A percentile compares a stretch with the other conserved stretches of the same genome.
These are phyloP conservation scores for Penicillium mononematosum DNA, from an alignment of 495 filamentous ascomycete species.

Conservation along the genomic window DNA sequence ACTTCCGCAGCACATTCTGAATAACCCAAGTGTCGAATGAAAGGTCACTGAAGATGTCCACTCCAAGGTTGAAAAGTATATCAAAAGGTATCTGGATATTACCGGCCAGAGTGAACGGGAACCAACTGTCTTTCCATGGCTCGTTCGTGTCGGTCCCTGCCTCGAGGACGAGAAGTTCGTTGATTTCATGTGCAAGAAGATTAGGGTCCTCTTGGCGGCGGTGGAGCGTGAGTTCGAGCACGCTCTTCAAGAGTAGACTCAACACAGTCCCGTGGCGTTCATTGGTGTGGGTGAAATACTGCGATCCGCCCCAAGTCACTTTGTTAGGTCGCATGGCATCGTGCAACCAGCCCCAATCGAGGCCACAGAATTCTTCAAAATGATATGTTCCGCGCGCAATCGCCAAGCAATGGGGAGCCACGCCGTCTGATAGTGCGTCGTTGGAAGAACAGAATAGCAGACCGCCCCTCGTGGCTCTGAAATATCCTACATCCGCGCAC, in stretches of 20 bases:
- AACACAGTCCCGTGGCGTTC: constrained; percentile 31
- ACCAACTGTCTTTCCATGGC: constrained; percentile 16
- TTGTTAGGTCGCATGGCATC: constrained; percentile 28
- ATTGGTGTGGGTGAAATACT: constrained; percentile 29
- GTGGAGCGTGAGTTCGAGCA: constrained; percentile 38
- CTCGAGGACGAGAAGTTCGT: constrained; percentile 32
- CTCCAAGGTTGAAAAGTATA: constrained; percentile 35
- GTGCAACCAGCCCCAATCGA: constrained; percentile 39
- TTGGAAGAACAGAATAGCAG: constrained; percentile 1
- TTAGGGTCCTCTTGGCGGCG: constrained; percentile 24
- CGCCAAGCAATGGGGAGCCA: constrained; percentile 17
- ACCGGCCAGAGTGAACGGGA: constrained; percentile 34
- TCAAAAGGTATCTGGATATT: constrained; percentile 40
- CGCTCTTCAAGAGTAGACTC: constrained; percentile 34
- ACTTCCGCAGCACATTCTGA: constrained; percentile 33
- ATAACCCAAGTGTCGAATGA: constrained; percentile 43
- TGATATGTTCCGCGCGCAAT: constrained; percentile 30
- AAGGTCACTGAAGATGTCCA: constrained; percentile 40
- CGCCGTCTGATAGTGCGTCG: neutral
- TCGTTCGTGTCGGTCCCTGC: constrained; percentile 9
- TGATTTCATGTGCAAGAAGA: constrained; percentile 34
- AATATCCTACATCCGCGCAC: neutral
- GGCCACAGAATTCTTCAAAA: constrained; percentile 28
- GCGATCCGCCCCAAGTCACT: neutral
- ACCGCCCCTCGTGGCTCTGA: neutral